These are phyloP conservation scores for Ogataea kodamae DNA, from an alignment of 805 yeast genomes.

Conservation along the genomic window DNA sequence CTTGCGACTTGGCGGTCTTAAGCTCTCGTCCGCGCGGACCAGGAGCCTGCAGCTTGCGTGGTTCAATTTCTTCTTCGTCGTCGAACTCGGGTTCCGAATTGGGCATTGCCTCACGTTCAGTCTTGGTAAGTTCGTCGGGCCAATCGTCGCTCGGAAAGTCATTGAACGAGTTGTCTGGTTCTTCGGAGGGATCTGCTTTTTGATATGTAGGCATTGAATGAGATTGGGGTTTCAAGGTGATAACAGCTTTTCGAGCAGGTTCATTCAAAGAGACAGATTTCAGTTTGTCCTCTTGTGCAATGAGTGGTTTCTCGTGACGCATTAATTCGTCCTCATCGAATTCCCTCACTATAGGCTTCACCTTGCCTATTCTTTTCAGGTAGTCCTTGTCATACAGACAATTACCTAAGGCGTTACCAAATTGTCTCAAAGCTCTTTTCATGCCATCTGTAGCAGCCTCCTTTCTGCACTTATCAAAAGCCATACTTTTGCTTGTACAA, in stretches of 20 bases:
- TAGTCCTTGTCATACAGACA: slow-evolving; percentile 78
- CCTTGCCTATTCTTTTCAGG: slow-evolving; percentile 46
- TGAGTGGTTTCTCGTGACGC: slow-evolving; percentile 25
- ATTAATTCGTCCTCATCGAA: slow-evolving; percentile 33
- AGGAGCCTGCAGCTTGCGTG: slow-evolving; percentile 9
- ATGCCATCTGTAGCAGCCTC: slow-evolving; percentile 84
- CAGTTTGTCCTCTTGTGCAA: slow-evolving; percentile 6
- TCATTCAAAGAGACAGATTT: slow-evolving; percentile 10
- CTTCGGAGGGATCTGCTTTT: slow-evolving; percentile 2
- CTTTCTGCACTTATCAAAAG: slow-evolving; percentile 76
- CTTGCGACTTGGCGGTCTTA: slow-evolving; percentile 12
- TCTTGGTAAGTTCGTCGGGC: slow-evolving; percentile 27
- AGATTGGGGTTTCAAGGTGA: slow-evolving; percentile 7
- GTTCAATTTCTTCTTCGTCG: slow-evolving; percentile 30
- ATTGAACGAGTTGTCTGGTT: slow-evolving; percentile 46
- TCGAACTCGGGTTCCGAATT: slow-evolving; percentile 30
- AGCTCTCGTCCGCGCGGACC: slow-evolving; percentile 12
- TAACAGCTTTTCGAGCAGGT: slow-evolving; percentile 5
- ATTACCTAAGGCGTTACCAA: slow-evolving; percentile 78
- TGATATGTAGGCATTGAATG: slow-evolving; percentile 13
- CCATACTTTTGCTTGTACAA: slow-evolving; percentile 64
- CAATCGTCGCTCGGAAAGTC: slow-evolving; percentile 45
- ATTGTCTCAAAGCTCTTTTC: slow-evolving; percentile 73
- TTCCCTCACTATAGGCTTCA: slow-evolving; percentile 31
- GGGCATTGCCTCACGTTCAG: slow-evolving; percentile 10